phyloP scores from a whole-genome alignment of 805 yeast species.

The Komagataella pastoris region DNA sequence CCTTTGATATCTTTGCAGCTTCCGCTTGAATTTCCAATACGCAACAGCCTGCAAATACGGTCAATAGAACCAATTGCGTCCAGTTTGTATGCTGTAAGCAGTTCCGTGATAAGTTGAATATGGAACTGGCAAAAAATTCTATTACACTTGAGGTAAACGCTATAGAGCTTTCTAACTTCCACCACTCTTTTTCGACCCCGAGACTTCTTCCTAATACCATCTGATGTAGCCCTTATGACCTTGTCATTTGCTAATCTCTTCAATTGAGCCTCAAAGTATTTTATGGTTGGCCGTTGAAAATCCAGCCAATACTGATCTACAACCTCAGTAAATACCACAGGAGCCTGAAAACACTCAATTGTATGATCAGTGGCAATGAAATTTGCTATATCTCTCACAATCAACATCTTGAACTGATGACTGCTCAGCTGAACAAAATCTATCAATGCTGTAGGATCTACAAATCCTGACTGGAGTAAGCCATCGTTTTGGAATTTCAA shows the following conservation, averaged over 20 bases:
- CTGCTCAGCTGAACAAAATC: not conserved
- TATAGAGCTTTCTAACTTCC: constrained; percentile 44
- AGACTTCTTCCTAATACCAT: not conserved
- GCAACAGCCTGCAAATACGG: not conserved
- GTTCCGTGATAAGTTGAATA: constrained; percentile 22
- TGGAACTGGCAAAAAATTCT: constrained; percentile 37
- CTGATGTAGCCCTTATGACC: not conserved
- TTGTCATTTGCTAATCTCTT: constrained; percentile 7
- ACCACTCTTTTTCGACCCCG: constrained; percentile 22
- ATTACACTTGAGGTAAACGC: constrained; percentile 32
- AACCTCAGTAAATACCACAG: constrained; percentile 7
- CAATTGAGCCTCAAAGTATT: constrained; percentile 33
- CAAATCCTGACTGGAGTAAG: not conserved
- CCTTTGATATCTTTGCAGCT: constrained; percentile 6
- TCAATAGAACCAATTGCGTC: constrained; percentile 6
- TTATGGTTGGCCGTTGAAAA: constrained; percentile 52
- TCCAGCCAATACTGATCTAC: constrained; percentile 47
- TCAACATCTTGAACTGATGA: not conserved
- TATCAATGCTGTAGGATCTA: not conserved
- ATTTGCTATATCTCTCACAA: not conserved
- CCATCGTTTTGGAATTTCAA: not conserved
- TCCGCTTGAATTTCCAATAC: constrained; percentile 3
- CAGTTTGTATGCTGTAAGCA: constrained; percentile 24
- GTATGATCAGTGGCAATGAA: not conserved
- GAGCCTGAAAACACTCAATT: not conserved